phyloP scores from a whole-genome alignment of 2,329 filamentous ascomycete species.

The Venturia effusa region DNA sequence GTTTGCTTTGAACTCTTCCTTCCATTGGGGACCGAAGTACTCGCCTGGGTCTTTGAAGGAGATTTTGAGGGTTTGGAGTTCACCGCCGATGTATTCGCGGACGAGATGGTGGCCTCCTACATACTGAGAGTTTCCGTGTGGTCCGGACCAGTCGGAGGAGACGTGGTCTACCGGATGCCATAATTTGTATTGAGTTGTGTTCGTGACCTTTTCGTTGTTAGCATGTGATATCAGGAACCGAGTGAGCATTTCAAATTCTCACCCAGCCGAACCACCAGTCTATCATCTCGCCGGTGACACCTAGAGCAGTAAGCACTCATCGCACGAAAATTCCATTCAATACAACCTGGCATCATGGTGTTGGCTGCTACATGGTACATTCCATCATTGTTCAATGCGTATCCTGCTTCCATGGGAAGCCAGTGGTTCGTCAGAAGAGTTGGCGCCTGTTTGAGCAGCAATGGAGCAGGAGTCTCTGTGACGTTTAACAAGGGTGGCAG shows the following conservation, averaged over 20 bases:
- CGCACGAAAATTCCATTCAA: too few relatives aligned
- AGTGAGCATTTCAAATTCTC: too few relatives aligned
- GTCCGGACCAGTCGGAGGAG: slow-evolving; percentile 9
- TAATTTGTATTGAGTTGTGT: slow-evolving; percentile 11
- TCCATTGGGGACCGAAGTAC: slow-evolving; percentile 11
- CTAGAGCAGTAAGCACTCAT: too few relatives aligned
- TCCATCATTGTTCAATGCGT: slow-evolving; percentile 11
- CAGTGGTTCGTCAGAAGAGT: slow-evolving; percentile 6
- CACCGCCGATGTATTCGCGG: slow-evolving; percentile 9
- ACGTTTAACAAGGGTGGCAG: neutral
- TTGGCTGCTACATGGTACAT: slow-evolving; percentile 14
- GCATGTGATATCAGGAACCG: too few relatives aligned
- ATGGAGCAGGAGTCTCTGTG: neutral
- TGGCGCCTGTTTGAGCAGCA: neutral
- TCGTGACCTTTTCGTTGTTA: neutral
- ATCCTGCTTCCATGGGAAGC: slow-evolving; percentile 12
- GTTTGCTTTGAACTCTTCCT: neutral
- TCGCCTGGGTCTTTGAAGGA: slow-evolving; percentile 8
- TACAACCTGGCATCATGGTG: slow-evolving; percentile 11
- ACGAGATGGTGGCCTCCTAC: slow-evolving; percentile 12
- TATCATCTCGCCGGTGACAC: slow-evolving; percentile 12
- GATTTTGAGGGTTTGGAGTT: slow-evolving; percentile 6
- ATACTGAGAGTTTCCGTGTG: slow-evolving; percentile 8
- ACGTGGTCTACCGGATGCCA: slow-evolving; percentile 11
- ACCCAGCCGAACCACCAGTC: slow-evolving; percentile 15